These are phyloP conservation scores for Catharanthus roseus DNA, from an alignment of 257 asterid genomes.

Conservation along the genomic window DNA sequence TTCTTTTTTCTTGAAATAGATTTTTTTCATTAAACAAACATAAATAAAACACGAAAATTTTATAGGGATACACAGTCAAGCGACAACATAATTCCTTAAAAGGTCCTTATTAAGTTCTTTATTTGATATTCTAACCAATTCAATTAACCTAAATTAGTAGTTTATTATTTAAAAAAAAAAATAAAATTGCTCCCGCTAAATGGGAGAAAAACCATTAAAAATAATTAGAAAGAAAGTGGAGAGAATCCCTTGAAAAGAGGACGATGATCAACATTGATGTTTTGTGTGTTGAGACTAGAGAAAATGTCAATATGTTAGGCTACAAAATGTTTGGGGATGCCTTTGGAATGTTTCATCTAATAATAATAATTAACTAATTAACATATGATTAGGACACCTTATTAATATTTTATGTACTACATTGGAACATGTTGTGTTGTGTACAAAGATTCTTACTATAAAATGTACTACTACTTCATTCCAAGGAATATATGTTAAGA, in stretches of 20 bases:
- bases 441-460: constrained; percentile 37
- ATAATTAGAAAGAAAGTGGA: neutral
- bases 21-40: too few relatives aligned
- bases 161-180: neutral
- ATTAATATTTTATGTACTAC: too few relatives aligned
- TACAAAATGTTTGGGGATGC: constrained; percentile 4
- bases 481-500: constrained; percentile 42
- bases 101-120: too few relatives aligned
- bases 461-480: too few relatives aligned
- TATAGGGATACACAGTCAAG: too few relatives aligned
- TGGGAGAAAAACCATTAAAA: neutral
- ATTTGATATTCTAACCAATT: too few relatives aligned
- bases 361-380: neutral
- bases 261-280: too few relatives aligned
- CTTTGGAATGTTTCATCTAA: constrained; percentile 7
- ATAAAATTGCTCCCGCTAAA: neutral
- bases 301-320: neutral
- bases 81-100: too few relatives aligned
- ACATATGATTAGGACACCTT: constrained; percentile 26
- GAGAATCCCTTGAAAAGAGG: neutral
- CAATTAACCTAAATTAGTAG: too few relatives aligned
- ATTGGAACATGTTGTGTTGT: constrained; percentile 15
- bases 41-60: too few relatives aligned
- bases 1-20: too few relatives aligned
- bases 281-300: neutral